Evolutionary conservation across 176 grass and related monocot species (phyloP).

Genomic region (Puccinellia tenuiflora): DNA sequence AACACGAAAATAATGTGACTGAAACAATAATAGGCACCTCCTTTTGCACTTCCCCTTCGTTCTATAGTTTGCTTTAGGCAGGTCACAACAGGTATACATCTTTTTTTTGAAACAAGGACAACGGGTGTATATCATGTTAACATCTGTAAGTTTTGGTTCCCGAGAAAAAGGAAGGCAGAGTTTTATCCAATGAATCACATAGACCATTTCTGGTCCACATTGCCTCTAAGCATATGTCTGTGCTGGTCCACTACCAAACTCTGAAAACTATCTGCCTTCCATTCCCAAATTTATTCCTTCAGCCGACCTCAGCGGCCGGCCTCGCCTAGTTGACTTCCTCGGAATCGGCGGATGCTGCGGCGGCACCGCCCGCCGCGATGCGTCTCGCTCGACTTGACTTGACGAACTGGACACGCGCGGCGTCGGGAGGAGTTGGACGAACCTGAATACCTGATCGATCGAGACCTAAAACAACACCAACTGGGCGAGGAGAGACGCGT

Average conservation of each 20-base stretch:
- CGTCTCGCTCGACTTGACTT: neutral
- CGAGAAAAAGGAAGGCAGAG: neutral
- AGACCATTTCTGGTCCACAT: neutral
- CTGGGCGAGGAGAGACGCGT: no score
- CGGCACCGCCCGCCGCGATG: neutral
- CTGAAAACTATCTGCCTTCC: no score
- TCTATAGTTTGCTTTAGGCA: neutral
- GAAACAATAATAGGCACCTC: neutral
- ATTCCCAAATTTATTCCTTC: no score
- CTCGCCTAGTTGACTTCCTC: no score
- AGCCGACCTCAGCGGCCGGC: no score
- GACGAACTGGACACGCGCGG: no score
- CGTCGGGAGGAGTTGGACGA: neutral
- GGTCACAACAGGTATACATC: no score
- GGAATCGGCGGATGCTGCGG: no score
- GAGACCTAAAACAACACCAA: neutral
- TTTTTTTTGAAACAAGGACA: no score
- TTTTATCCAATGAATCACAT: neutral
- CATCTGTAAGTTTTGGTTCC: neutral
- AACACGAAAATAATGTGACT: neutral
- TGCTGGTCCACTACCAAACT: neutral
- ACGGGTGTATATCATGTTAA: neutral
- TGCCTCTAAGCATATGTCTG: neutral
- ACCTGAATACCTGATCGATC: neutral
- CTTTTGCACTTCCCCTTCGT: neutral